A percentile compares a stretch with the other conserved stretches of the same genome.
Conservation (phyloP, 2,329 filamentous ascomycete genomes). For the Fusarium beomiforme region DNA sequence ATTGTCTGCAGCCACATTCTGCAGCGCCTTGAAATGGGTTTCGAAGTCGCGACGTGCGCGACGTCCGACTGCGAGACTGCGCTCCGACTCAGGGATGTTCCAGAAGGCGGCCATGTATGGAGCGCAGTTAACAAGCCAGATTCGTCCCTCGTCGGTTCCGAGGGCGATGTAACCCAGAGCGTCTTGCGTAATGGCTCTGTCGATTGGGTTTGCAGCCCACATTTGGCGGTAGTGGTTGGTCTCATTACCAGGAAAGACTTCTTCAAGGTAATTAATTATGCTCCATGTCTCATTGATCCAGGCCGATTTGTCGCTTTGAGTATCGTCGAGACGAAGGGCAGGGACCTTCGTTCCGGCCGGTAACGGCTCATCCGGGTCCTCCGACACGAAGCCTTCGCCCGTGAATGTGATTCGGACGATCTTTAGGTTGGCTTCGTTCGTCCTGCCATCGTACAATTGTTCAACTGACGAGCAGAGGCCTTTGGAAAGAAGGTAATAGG, state of each 20-base stretch:
- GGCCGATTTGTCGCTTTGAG: background rate
- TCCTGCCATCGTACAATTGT: background rate
- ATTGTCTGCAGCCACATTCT: background rate
- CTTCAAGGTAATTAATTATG: background rate
- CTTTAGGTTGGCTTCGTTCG: background rate
- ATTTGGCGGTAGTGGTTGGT: rapidly evolving
- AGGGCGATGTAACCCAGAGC: background rate
- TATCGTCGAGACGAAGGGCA: background rate
- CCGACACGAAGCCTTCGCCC: background rate
- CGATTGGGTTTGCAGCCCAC: background rate
- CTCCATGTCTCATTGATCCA: background rate
- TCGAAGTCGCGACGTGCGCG: background rate
- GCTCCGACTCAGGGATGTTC: background rate
- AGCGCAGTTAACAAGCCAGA: background rate
- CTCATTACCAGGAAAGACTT: background rate
- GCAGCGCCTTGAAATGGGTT: background rate
- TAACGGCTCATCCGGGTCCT: background rate
- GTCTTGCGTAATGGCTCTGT: background rate
- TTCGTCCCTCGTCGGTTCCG: background rate
- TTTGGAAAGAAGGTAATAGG: background rate
- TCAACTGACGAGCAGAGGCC: background rate
- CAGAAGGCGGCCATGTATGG: background rate
- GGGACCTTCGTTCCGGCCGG: background rate
- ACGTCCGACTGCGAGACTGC: background rate
- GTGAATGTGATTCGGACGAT: background rate